A percentile compares a stretch with the other conserved stretches of the same genome.
These are phyloP conservation scores for Wickerhamiella australiensis DNA, from an alignment of 805 yeast species.

Conservation along the genomic window DNA sequence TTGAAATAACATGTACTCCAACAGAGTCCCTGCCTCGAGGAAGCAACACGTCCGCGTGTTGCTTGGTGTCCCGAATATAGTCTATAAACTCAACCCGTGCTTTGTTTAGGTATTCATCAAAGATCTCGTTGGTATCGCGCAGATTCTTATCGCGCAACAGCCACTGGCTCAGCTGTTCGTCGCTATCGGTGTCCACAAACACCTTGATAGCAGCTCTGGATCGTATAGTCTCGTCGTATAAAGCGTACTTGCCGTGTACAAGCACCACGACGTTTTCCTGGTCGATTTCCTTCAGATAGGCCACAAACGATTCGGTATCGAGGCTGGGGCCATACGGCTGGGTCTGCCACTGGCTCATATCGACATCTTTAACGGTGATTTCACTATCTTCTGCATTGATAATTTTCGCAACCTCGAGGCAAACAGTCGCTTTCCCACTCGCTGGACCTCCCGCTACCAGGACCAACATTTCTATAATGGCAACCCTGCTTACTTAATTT, in stretches of 20 bases:
- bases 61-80: slow-evolving; percentile 49
- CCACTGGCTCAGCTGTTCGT: slow-evolving; percentile 72
- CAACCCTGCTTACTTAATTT: neutral
- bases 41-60: slow-evolving; percentile 59
- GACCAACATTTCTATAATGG: slow-evolving; percentile 26
- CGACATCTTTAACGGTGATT: slow-evolving; percentile 27
- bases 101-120: slow-evolving; percentile 39
- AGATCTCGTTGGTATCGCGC: slow-evolving; percentile 24
- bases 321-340: slow-evolving; percentile 22
- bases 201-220: slow-evolving; percentile 51
- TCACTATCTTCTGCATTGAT: slow-evolving; percentile 21
- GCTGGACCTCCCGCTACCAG: slow-evolving; percentile 54
- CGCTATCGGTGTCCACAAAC: slow-evolving; percentile 76
- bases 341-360: slow-evolving; percentile 35
- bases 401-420: slow-evolving; percentile 28
- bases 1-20: slow-evolving; percentile 49
- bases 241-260: slow-evolving; percentile 69
- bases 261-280: slow-evolving; percentile 30
- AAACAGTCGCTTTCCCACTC: slow-evolving; percentile 38
- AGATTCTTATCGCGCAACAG: slow-evolving; percentile 29
- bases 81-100: slow-evolving; percentile 58
- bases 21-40: slow-evolving; percentile 55
- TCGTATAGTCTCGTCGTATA: slow-evolving; percentile 49
- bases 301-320: slow-evolving; percentile 27
- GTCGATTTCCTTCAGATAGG: neutral